phyloP scores from a whole-genome alignment of 2,329 filamentous ascomycete genomes.

The Chaetoscypha palmicola region DNA sequence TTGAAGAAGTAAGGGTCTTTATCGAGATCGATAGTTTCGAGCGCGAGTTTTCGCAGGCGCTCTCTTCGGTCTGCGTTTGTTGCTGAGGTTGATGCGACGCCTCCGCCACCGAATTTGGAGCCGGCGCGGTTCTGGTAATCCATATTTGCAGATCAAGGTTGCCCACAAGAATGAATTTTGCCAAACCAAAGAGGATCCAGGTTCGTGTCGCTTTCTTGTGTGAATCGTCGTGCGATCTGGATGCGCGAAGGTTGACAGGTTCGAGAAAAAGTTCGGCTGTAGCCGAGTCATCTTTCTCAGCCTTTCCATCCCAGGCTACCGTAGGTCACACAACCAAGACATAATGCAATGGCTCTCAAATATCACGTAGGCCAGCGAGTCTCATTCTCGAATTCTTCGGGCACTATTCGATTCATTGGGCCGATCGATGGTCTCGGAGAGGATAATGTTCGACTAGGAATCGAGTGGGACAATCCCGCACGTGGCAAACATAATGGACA shows the following conservation, averaged over 20 bases:
- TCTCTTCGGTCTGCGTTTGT: constrained; percentile 97
- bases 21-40: constrained; percentile 98
- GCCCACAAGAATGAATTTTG: too few relatives aligned
- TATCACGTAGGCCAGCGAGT: constrained; percentile 63
- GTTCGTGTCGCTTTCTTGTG: not conserved
- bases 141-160: constrained; percentile 43
- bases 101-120: constrained; percentile 96
- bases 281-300: constrained; percentile 17
- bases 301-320: constrained; percentile 16
- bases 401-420: constrained; percentile 81
- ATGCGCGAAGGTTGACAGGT: constrained; percentile 5
- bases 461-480: constrained; percentile 88
- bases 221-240: not conserved
- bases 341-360: constrained; percentile 16
- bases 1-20: constrained; percentile 99
- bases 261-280: constrained; percentile 14
- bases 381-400: constrained; percentile 69
- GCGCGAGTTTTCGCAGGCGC: constrained; percentile 92
- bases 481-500: constrained; percentile 88
- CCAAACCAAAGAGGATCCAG: not conserved
- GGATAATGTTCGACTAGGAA: constrained; percentile 76
- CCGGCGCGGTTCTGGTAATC: constrained; percentile 87
- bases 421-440: constrained; percentile 58
- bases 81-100: constrained; percentile 86
- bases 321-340: not conserved